Percentiles rank a stretch among this genome's conserved stretches.
Evolutionary conservation across 345 rosid genomes (phyloP).

Genomic region (Eutrema heterophyllum): DNA sequence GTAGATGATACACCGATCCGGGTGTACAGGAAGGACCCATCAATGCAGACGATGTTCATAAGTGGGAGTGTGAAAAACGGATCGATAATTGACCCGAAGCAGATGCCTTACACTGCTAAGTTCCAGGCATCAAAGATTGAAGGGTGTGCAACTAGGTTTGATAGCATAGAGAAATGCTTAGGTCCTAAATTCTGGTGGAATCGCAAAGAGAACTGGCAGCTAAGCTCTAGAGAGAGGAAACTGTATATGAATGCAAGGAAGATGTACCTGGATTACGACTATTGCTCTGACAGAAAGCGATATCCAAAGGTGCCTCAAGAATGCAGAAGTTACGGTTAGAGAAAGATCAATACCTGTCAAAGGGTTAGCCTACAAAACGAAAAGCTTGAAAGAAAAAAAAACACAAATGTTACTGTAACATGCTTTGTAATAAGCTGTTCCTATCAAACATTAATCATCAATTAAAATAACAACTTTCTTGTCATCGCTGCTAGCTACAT

Average conservation of each 20-base stretch:
- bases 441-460: conserved; percentile 4
- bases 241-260: conserved; percentile 23
- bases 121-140: conserved; percentile 27
- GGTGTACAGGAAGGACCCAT: conserved; percentile 32
- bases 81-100: not conserved
- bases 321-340: conserved; percentile 24
- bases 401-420: not conserved
- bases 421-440: not conserved
- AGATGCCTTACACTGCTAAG: conserved; percentile 38
- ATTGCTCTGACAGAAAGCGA: conserved; percentile 32
- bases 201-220: conserved; percentile 14
- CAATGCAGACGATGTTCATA: conserved; percentile 33
- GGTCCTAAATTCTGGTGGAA: conserved; percentile 32
- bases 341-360: conserved; percentile 19
- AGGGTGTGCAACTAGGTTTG: conserved; percentile 28
- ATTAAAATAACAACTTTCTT: not conserved
- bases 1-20: conserved; percentile 38
- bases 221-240: conserved; percentile 12
- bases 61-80: conserved; percentile 19
- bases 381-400: not conserved
- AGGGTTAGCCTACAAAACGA: conserved; percentile 10
- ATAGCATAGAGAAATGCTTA: conserved; percentile 19
- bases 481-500: not conserved
- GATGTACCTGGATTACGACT: conserved; percentile 31
- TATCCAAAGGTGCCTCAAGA: conserved; percentile 30